Base-by-base conservation (phyloP, 345 rosid species). In the Brassica napus region DNA sequence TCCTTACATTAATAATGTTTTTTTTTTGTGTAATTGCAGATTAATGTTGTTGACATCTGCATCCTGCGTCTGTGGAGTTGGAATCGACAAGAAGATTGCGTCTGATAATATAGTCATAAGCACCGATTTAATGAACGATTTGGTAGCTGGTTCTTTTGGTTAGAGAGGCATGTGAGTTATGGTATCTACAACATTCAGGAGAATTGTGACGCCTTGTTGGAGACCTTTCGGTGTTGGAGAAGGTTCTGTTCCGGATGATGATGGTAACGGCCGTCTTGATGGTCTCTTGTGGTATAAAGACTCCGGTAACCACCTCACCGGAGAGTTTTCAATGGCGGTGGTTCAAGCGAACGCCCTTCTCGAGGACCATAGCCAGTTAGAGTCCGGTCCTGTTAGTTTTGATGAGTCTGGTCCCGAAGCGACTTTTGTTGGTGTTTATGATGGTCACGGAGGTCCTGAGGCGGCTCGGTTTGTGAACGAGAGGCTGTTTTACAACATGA, bases 401-500 rank as follows among this genome's bases (percentile, higher is more conserved):
- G 81, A 77, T 62, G 91, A 93, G 28, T 82, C 91, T 8, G 97
- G 99, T 37, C 97, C 97, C 75, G 89, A 87, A 6, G 99, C 94
- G 42, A 93, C 97, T 74, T 95, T 93, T 86, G 94, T 95, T 54
- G 99, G 99, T 78, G 83, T 95, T 69, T 95, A 93, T 21, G 98
- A 95, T 78, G 99, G 97, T 42, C 99, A 93, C 88, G 99, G 99
- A 79, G 98, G 99, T 75, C 92, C 99, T 6, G 99, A 95, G 85
- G 88, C 99, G 49, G 91, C 99, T 35, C 86, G 79, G 26, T 95
- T 91, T 77, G 91, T 93, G 5, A 93, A 91, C 73, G 87, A 95
- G 4, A 88, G 72, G 66, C 91, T 93, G 30, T 95, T 91, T 26
- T 65, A 73, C 54, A 83, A 95, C 69, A 77, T 95, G 74, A 90